Base-by-base conservation (phyloP, 2,329 filamentous ascomycete genomes). In the Botrytis fragariae region DNA sequence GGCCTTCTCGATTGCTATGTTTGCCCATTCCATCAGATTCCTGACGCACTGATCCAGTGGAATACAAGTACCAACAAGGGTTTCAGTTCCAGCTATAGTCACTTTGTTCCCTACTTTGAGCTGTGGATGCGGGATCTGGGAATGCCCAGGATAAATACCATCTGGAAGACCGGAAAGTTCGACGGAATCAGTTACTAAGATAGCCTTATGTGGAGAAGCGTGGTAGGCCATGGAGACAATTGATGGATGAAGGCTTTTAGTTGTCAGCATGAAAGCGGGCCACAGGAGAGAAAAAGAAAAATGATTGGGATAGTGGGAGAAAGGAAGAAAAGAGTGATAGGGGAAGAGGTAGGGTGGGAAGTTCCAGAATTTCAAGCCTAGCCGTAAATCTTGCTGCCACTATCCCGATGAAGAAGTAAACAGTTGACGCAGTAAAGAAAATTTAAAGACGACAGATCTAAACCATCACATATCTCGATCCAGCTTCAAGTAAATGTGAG, bases 171-270 rank as follows among this genome's bases (percentile, higher is more conserved):
- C 86, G 16, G 85, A 85, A 4, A 89, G 83, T 77, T 89, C 87
- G 75, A 87, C 87, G 71, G 82, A 84, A 79, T 88, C 87, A 1
- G 86, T 88, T 74, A 88, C 84, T 63, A 87, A 79, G 65, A 88
- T 86, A 74, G 85, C 84, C 73, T 84, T 84, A 22, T 78, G 74
- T 2, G 85, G 85, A 45, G 84, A 84, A 3, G 84, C 79, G 35
- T 83, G 82, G 78, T 86, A 84, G 5, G 87, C 83, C 45, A 88
- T 81, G 0, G 83, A 83, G 0, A 86, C 82, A 1, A 87, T 83
- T 25, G 80, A 79, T 0, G 86, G 86, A 75, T 88, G 86, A 5
- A 89, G 79, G 74, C 71, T 72, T 69, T 59, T 35, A 25, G 32
- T 29, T 54, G 25, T 68, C 10, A 68, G 64, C 4, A 39, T 14